Conservation (phyloP, 164 flowering plant species). For the Kalanchoe fedtschenkoi region DNA sequence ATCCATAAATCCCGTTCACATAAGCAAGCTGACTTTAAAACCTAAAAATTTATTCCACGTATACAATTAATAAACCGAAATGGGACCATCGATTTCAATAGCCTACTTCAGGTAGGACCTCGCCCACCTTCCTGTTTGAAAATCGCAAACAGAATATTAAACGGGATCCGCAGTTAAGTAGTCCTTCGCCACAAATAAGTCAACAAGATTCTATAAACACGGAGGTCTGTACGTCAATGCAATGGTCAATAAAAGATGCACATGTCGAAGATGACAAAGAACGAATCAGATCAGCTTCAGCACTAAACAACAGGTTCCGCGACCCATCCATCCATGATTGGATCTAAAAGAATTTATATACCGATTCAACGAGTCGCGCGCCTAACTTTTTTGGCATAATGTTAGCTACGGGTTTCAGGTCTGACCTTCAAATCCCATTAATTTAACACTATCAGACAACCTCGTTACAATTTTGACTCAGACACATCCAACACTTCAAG, state of each 20-base stretch:
- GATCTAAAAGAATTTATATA: neutral
- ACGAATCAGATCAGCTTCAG: neutral
- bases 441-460: neutral
- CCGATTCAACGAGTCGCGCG: neutral
- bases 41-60: neutral
- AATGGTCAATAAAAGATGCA: neutral
- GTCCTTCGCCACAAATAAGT: neutral
- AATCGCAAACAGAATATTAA: neutral
- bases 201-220: neutral
- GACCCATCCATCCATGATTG: neutral
- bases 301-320: neutral
- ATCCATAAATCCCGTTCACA: constrained; percentile 1
- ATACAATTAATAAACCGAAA: neutral
- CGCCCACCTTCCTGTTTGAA: neutral
- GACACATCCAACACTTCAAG: neutral
- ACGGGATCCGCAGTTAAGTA: neutral
- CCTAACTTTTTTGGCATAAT: neutral
- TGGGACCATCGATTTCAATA: neutral
- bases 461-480: no score
- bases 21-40: neutral
- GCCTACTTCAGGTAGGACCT: neutral
- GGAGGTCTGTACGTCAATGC: neutral
- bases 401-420: neutral
- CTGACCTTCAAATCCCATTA: neutral
- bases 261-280: neutral